phyloP scores from a whole-genome alignment of 2,329 filamentous ascomycete species.

The Ploettnerulaceae sp. region DNA sequence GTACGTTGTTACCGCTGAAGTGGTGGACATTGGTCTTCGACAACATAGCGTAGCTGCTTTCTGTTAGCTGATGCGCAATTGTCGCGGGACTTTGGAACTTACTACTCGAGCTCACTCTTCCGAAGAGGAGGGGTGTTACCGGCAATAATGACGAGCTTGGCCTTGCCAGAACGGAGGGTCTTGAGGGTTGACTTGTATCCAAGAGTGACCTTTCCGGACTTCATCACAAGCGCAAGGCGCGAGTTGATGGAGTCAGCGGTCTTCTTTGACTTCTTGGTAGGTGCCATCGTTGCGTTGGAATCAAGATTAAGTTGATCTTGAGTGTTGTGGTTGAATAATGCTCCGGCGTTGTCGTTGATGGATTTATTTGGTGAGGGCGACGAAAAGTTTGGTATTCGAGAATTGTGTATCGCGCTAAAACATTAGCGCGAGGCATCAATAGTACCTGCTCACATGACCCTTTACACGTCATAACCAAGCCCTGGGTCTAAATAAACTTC shows the following conservation, averaged over 20 bases:
- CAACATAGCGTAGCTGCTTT: constrained; percentile 71
- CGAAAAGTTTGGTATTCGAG: constrained; percentile 56
- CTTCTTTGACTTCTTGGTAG: constrained; percentile 71
- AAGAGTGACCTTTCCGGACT: constrained; percentile 73
- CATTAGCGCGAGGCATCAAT: not conserved
- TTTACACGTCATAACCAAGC: too few relatives aligned
- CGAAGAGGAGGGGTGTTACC: constrained; percentile 97
- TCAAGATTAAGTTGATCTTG: constrained; percentile 30
- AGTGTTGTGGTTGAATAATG: constrained; percentile 26
- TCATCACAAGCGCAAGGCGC: constrained; percentile 59
- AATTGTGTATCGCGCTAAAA: constrained; percentile 8
- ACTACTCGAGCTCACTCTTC: constrained; percentile 92
- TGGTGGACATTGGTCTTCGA: constrained; percentile 95
- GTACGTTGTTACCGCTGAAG: constrained; percentile 98
- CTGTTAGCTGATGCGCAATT: not conserved
- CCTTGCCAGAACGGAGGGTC: constrained; percentile 89
- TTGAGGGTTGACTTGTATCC: constrained; percentile 90
- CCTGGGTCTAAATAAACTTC: not conserved
- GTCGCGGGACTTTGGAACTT: not conserved
- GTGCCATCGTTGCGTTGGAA: constrained; percentile 40
- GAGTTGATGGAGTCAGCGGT: constrained; percentile 71
- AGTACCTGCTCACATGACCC: too few relatives aligned
- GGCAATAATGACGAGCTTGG: constrained; percentile 94
- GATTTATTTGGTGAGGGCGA: too few relatives aligned
- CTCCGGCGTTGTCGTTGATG: constrained; percentile 33